These are phyloP conservation scores for Exserohilum rostratum DNA, from an alignment of 2,329 filamentous ascomycete species.

Conservation along the genomic window DNA sequence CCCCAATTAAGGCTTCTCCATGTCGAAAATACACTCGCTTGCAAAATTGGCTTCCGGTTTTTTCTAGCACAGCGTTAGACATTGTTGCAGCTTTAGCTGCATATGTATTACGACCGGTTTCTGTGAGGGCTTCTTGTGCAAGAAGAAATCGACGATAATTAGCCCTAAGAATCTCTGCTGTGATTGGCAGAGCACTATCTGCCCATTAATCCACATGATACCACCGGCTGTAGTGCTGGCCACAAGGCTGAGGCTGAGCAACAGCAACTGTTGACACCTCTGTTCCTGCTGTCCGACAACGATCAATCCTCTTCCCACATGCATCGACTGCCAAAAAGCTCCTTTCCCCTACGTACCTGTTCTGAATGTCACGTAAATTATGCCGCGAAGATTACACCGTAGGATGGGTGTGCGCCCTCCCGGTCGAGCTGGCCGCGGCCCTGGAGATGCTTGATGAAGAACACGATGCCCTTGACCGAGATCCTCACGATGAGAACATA, in stretches of 20 bases:
- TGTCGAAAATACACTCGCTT: not conserved
- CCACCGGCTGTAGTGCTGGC: not conserved
- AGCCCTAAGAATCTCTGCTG: not conserved
- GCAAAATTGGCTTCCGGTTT: not conserved
- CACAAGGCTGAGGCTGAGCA: not conserved
- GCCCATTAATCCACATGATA: no score
- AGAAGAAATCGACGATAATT: no score
- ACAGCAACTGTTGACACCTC: not conserved
- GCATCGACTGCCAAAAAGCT: not conserved
- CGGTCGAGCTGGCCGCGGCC: slow-evolving; percentile 33
- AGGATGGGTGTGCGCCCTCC: slow-evolving; percentile 45
- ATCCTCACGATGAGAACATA: no score
- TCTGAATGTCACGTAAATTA: not conserved
- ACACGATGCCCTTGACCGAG: slow-evolving; percentile 26
- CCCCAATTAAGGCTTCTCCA: no score
- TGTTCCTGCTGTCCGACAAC: not conserved
- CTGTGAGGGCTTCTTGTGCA: no score
- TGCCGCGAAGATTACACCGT: slow-evolving; percentile 40
- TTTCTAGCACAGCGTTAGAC: not conserved
- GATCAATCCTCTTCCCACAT: not conserved
- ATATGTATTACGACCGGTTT: no score
- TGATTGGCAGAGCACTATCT: no score
- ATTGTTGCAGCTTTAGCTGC: no score
- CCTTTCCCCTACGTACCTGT: not conserved
- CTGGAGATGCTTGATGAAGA: slow-evolving; percentile 20